A percentile compares a stretch with the other conserved stretches of the same genome.
Conservation (phyloP, 1,284 basidiomycete genomes). For the Serendipita sp. region DNA sequence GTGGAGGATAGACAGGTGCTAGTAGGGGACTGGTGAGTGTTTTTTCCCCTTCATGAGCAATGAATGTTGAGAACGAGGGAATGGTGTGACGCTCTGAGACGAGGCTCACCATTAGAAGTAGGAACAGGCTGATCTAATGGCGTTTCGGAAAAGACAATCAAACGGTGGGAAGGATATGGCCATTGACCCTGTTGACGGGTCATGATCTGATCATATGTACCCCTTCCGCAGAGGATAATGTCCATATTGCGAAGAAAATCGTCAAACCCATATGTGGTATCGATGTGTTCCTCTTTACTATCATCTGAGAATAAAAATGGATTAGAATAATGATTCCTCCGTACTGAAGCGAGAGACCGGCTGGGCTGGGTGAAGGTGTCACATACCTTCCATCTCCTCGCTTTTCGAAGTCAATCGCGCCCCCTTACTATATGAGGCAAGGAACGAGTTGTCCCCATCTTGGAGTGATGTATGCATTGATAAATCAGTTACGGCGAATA, state of each 20-base stretch:
- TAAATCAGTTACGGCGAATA: background rate
- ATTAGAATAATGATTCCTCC: too few species aligned
- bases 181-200: background rate
- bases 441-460: background rate
- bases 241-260: background rate
- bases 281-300: background rate
- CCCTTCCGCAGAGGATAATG: background rate
- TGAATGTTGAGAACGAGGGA: background rate
- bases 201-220: constrained; percentile 1
- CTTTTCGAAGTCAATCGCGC: background rate
- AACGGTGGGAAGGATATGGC: background rate
- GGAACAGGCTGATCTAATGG: background rate
- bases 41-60: too few species aligned
- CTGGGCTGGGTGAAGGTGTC: too few species aligned
- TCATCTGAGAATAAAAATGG: too few species aligned
- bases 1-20: background rate
- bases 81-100: background rate
- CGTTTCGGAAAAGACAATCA: background rate
- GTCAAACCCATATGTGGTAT: background rate
- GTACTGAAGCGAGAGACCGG: too few species aligned
- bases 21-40: background rate
- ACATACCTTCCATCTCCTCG: background rate
- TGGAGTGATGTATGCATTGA: background rate
- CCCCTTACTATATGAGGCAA: background rate
- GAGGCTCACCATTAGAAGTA: background rate